Evolutionary conservation across 805 yeast species (phyloP).

Genomic region (Wickerhamiella bombiphila): DNA sequence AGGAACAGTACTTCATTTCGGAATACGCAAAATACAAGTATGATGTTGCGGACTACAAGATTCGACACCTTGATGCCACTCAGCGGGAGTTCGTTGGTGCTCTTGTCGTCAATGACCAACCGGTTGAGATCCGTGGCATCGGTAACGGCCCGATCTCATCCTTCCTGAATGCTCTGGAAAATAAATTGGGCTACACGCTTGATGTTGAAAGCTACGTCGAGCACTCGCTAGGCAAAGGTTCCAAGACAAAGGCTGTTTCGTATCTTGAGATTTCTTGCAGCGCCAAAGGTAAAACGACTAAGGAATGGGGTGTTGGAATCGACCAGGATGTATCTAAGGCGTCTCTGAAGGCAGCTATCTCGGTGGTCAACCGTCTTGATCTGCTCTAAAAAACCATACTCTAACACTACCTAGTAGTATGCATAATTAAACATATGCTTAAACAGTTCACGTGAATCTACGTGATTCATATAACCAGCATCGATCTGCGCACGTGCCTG

Average conservation of each 20-base stretch:
- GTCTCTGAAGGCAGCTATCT: conserved; percentile 39
- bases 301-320: conserved; percentile 83
- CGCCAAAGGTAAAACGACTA: conserved; percentile 26
- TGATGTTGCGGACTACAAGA: conserved; percentile 29
- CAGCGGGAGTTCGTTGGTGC: conserved; percentile 25
- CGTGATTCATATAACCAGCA: no score
- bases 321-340: conserved; percentile 84
- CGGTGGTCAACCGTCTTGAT: conserved; percentile 24
- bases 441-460: no score
- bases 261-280: conserved; percentile 47
- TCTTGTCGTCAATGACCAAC: conserved; percentile 28
- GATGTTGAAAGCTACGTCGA: conserved; percentile 62
- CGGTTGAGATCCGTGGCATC: conserved; percentile 34
- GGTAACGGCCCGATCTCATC: conserved; percentile 83
- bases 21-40: conserved; percentile 28
- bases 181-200: conserved; percentile 33
- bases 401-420: no score
- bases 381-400: no score
- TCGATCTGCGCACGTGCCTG: no score
- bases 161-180: conserved; percentile 45
- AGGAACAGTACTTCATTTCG: conserved; percentile 37
- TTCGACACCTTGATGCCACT: conserved; percentile 29
- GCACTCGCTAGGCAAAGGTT: conserved; percentile 64
- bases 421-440: no score
- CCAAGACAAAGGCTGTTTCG: conserved; percentile 63